Conservation (phyloP, 108 stramenopile species). For the Skeletonema menzelii region DNA sequence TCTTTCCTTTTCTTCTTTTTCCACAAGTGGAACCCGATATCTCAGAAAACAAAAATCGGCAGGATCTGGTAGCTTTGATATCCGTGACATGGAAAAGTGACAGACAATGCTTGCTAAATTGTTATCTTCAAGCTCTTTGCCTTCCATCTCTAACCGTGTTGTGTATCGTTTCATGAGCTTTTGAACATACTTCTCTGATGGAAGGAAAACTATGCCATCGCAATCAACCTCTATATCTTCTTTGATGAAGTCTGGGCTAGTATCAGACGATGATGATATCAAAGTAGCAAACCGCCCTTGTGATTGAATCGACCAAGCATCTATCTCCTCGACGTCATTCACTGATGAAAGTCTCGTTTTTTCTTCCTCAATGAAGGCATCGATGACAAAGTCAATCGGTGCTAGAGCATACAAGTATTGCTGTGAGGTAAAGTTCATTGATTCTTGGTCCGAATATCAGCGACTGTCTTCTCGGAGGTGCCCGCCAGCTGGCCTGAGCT, state of each 20-base stretch:
- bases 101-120: conserved; percentile 28
- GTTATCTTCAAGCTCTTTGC: conserved; percentile 21
- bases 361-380: background rate
- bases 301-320: background rate
- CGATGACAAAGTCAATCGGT: background rate
- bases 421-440: background rate
- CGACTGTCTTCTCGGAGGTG: too few relatives aligned
- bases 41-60: conserved; percentile 38
- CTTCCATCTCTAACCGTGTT: conserved; percentile 24
- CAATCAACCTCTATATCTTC: background rate
- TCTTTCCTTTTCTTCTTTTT: background rate
- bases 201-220: conserved; percentile 16
- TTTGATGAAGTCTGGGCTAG: background rate
- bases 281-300: background rate
- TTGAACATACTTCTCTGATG: conserved; percentile 50
- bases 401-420: background rate
- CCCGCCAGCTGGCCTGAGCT: too few relatives aligned
- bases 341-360: background rate
- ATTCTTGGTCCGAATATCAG: background rate
- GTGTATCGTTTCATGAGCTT: conserved; percentile 43
- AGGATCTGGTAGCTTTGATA: conserved; percentile 38
- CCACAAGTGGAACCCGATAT: conserved; percentile 32
- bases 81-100: conserved; percentile 29
- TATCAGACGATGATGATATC: background rate
- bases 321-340: background rate